Evolutionary conservation across 2,329 filamentous ascomycete genomes (phyloP).

Genomic region (Rutstroemia sp.): DNA sequence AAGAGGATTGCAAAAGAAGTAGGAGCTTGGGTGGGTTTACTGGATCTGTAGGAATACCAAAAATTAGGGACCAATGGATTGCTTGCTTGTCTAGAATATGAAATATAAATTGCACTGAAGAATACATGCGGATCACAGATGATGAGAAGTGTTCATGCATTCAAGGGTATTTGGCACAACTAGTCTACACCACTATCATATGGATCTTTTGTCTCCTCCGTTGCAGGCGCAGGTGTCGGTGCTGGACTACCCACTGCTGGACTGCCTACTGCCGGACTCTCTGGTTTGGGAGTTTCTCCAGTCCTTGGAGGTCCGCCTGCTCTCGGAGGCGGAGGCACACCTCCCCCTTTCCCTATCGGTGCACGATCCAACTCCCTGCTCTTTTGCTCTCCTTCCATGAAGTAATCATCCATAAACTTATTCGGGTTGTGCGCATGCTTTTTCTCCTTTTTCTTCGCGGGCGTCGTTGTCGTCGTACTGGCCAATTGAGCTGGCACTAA

Average conservation of each 20-base stretch:
- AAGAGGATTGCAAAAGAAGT: neutral
- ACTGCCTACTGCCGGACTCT: neutral
- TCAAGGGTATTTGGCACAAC: conserved; percentile 3
- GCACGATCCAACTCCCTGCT: conserved; percentile 69
- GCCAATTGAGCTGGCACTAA: conserved; percentile 54
- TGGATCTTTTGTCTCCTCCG: conserved; percentile 16
- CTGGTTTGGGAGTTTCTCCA: conserved; percentile 25
- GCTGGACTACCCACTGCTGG: neutral
- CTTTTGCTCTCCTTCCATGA: conserved; percentile 81
- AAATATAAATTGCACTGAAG: neutral
- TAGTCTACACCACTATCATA: conserved; percentile 28
- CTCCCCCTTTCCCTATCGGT: conserved; percentile 46
- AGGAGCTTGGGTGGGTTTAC: neutral
- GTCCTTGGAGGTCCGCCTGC: conserved; percentile 43
- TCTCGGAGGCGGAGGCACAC: conserved; percentile 50
- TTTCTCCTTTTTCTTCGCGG: conserved; percentile 55
- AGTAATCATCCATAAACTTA: conserved; percentile 73
- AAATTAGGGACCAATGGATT: conserved; percentile 7
- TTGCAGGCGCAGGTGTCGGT: conserved; percentile 16
- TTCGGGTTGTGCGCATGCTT: conserved; percentile 43
- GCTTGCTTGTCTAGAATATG: neutral
- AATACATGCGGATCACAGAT: neutral
- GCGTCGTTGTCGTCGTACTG: conserved; percentile 33
- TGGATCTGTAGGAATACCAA: conserved; percentile 12
- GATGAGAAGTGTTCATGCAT: neutral